A percentile compares a stretch with the other conserved stretches of the same genome.
These are phyloP conservation scores for Ceratobasidium sp. DNA, from an alignment of 1,284 basidiomycete species.

Conservation along the genomic window DNA sequence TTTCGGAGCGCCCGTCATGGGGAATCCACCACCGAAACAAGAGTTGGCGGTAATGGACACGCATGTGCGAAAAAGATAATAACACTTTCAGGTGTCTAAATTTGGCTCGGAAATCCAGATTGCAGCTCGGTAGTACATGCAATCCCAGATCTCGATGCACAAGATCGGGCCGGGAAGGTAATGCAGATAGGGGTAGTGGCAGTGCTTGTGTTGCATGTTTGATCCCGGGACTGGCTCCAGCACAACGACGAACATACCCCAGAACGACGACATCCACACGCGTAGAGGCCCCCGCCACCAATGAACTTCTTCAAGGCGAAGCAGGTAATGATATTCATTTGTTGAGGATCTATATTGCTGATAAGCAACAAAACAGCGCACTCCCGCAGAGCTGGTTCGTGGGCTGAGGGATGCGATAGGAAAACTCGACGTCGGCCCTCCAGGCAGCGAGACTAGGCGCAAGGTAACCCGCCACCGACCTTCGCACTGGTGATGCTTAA, in stretches of 20 bases:
- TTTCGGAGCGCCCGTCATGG: no score
- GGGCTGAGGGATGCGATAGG: slow-evolving; percentile 79
- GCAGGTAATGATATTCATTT: slow-evolving; percentile 50
- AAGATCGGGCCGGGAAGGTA: not conserved
- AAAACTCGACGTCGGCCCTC: slow-evolving; percentile 73
- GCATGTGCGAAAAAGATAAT: no score
- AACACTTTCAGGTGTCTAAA: no score
- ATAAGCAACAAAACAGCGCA: slow-evolving; percentile 54
- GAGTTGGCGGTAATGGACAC: no score
- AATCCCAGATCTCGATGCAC: not conserved
- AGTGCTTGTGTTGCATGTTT: slow-evolving; percentile 6
- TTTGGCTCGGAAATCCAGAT: no score
- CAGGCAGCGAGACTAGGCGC: slow-evolving; percentile 75
- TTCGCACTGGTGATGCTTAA: slow-evolving; percentile 27
- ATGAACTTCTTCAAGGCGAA: slow-evolving; percentile 98
- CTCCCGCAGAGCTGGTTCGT: slow-evolving; percentile 83
- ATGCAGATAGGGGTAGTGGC: slow-evolving; percentile 22
- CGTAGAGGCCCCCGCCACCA: slow-evolving; percentile 22
- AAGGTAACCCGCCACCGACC: slow-evolving; percentile 62
- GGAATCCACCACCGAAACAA: no score
- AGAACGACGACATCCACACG: not conserved
- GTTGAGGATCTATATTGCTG: not conserved
- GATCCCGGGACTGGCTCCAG: slow-evolving; percentile 4
- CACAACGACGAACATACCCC: slow-evolving; percentile 18
- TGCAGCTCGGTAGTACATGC: not conserved